phyloP scores from a whole-genome alignment of 2,329 filamentous ascomycete species.

The Trichoderma atrobrunneum region DNA sequence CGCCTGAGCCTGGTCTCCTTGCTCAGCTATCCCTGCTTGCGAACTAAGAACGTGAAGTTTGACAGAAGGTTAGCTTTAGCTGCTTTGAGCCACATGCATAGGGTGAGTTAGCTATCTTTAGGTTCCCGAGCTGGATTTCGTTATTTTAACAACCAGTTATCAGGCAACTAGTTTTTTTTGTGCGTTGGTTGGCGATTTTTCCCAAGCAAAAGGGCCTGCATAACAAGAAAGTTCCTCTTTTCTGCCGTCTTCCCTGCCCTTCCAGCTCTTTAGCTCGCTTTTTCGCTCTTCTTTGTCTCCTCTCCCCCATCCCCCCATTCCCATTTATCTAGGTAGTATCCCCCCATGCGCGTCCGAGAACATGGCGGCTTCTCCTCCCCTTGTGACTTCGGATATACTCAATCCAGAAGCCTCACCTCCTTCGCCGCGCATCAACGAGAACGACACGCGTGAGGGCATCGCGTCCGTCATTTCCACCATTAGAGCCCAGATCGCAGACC shows the following conservation, averaged over 20 bases:
- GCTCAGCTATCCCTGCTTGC: background rate
- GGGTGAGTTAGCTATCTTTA: background rate
- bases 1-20: background rate
- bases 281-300: background rate
- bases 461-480: slow-evolving; percentile 1
- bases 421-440: background rate
- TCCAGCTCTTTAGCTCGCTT: background rate
- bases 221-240: background rate
- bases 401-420: background rate
- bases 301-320: background rate
- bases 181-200: background rate
- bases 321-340: background rate
- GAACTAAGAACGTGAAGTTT: background rate
- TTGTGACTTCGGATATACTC: background rate
- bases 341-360: background rate
- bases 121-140: background rate
- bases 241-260: background rate
- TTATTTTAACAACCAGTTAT: background rate
- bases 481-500: background rate
- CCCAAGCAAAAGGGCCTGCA: background rate
- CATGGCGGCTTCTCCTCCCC: slow-evolving; percentile 1
- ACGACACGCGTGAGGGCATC: slow-evolving; percentile 11
- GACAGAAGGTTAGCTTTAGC: background rate
- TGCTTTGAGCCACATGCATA: background rate
- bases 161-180: background rate